Evolutionary conservation across 345 rosid species (phyloP).

Genomic region (Schrenkiella parvula): DNA sequence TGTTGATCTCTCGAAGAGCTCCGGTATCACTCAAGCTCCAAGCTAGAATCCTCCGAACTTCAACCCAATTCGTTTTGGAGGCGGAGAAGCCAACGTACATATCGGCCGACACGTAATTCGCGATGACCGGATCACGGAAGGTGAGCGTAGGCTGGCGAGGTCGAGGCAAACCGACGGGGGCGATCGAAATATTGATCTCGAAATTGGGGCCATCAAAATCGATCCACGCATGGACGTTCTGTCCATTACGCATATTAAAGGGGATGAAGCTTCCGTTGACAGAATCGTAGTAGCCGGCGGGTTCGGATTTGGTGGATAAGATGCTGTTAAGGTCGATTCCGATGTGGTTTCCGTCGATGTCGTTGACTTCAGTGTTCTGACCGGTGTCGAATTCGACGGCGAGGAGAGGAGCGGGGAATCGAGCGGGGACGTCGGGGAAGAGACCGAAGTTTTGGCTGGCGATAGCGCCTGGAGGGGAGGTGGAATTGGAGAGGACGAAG

Average conservation of each 20-base stretch:
- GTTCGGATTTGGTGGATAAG: constrained; percentile 29
- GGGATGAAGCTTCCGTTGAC: constrained; percentile 46
- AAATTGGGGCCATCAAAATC: constrained; percentile 63
- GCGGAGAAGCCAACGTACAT: constrained; percentile 86
- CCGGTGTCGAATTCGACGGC: constrained; percentile 84
- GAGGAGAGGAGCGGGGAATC: constrained; percentile 52
- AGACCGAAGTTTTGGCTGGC: constrained; percentile 78
- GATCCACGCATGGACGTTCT: constrained; percentile 79
- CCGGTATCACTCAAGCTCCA: constrained; percentile 88
- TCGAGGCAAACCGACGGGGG: constrained; percentile 58
- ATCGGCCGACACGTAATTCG: constrained; percentile 66
- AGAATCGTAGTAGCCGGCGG: constrained; percentile 64
- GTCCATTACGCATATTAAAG: constrained; percentile 60
- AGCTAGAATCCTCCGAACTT: constrained; percentile 66
- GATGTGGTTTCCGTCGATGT: constrained; percentile 63
- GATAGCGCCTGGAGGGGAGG: constrained; percentile 64
- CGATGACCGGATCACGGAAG: constrained; percentile 53
- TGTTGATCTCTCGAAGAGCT: constrained; percentile 54
- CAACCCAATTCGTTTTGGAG: constrained; percentile 65
- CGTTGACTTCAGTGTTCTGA: constrained; percentile 54
- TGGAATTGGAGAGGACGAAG: constrained; percentile 73
- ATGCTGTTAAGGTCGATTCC: constrained; percentile 69
- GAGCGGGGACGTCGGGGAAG: constrained; percentile 43
- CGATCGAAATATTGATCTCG: constrained; percentile 69
- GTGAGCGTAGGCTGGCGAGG: constrained; percentile 58